These are phyloP conservation scores for Scleromitrula shiraiana DNA, from an alignment of 2,329 filamentous ascomycete genomes.

Conservation along the genomic window DNA sequence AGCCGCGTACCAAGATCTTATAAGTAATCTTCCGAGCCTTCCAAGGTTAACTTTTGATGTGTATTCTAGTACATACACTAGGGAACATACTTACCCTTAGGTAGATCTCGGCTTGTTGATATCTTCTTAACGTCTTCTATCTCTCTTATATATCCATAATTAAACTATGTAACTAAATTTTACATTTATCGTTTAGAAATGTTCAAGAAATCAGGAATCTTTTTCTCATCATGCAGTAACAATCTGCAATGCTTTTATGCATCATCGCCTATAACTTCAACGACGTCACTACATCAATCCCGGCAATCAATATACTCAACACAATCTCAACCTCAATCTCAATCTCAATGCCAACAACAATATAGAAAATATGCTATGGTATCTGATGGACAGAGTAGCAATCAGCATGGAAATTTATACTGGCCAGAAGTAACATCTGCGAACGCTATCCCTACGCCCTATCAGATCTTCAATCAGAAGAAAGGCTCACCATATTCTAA, in stretches of 20 bases:
- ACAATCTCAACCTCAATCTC: neutral
- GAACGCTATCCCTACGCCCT: conserved; percentile 53
- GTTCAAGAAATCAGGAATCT: conserved; percentile 37
- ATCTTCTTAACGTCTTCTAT: too few relatives aligned
- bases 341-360: conserved; percentile 16
- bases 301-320: neutral
- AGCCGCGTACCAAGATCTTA: too few relatives aligned
- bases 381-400: conserved; percentile 30
- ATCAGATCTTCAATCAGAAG: conserved; percentile 68
- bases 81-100: too few relatives aligned
- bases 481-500: conserved; percentile 69
- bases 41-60: too few relatives aligned
- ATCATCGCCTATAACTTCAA: conserved; percentile 27
- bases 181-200: conserved; percentile 27
- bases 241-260: conserved; percentile 27
- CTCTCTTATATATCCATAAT: too few relatives aligned
- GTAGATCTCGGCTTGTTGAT: too few relatives aligned
- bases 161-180: too few relatives aligned
- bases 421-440: conserved; percentile 28
- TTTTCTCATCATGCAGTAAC: conserved; percentile 32
- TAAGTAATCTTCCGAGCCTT: too few relatives aligned
- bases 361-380: conserved; percentile 32
- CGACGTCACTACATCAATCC: conserved; percentile 24
- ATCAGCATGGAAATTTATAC: conserved; percentile 25
- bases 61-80: too few relatives aligned